A percentile compares a stretch with the other conserved stretches of the same genome.
Evolutionary conservation across 2,329 filamentous ascomycete genomes (phyloP).

Genomic region (Didymella lethalis): DNA sequence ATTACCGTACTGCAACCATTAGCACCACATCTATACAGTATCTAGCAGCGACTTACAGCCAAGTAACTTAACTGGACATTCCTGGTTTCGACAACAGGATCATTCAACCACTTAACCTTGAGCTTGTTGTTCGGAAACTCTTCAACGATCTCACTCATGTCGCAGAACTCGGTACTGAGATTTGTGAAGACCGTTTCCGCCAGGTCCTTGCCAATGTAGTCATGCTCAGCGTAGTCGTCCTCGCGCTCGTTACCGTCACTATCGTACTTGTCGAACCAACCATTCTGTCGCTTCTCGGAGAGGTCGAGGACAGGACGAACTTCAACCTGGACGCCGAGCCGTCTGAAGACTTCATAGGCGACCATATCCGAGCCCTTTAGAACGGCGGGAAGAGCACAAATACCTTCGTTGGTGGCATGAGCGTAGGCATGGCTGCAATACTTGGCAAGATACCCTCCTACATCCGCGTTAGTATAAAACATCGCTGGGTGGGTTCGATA

Average conservation of each 20-base stretch:
- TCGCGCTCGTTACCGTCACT: too few relatives aligned
- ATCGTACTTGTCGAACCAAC: background rate
- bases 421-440: constrained; percentile 59
- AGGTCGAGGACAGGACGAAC: constrained; percentile 42
- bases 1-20: constrained; percentile 33
- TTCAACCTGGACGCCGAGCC: constrained; percentile 41
- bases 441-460: constrained; percentile 54
- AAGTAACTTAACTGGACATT: constrained; percentile 1
- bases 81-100: background rate
- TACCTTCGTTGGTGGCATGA: constrained; percentile 45
- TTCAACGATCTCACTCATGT: background rate
- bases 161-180: too few relatives aligned
- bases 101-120: constrained; percentile 14
- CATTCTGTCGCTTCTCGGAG: too few relatives aligned
- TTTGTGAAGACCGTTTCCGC: too few relatives aligned
- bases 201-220: background rate
- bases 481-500: too few relatives aligned
- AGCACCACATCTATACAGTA: constrained; percentile 5
- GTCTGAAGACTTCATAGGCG: constrained; percentile 50
- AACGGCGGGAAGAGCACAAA: constrained; percentile 42
- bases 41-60: background rate
- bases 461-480: too few relatives aligned
- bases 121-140: constrained; percentile 3
- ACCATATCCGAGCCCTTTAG: constrained; percentile 60
- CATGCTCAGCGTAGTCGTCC: too few relatives aligned